Percentiles rank a stretch among this genome's conserved stretches.
Evolutionary conservation across 129 eudicot genomes (phyloP).

Genomic region (Logfia minima): DNA sequence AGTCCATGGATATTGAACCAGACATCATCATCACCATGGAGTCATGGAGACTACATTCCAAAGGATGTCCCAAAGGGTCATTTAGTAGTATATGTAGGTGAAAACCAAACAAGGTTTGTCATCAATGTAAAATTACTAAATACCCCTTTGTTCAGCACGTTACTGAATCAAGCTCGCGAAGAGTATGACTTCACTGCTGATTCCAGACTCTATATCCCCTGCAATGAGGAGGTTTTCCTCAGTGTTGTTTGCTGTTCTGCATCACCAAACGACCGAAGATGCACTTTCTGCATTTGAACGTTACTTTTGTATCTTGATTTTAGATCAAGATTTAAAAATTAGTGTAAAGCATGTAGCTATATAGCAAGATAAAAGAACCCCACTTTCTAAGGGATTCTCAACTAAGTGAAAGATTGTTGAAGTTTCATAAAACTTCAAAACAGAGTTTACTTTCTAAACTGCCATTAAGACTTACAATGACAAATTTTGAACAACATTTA

Average conservation of each 20-base stretch:
- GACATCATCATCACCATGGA: conserved; percentile 15
- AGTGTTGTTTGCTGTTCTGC: background rate
- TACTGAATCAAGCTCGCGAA: conserved; percentile 47
- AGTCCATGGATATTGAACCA: conserved; percentile 22
- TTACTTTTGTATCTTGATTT: background rate
- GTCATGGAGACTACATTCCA: too few relatives aligned
- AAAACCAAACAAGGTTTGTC: too few relatives aligned
- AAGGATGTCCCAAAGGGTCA: too few relatives aligned
- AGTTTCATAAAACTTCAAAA: too few relatives aligned
- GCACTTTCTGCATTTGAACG: conserved; percentile 20
- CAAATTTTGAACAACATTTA: background rate
- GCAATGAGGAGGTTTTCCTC: conserved; percentile 41
- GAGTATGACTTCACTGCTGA: conserved; percentile 39
- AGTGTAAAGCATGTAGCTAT: conserved; percentile 22
- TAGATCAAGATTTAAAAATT: conserved; percentile 8
- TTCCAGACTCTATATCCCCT: conserved; percentile 52
- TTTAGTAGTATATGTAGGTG: too few relatives aligned
- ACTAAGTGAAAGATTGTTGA: too few relatives aligned
- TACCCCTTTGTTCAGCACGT: conserved; percentile 38
- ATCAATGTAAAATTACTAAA: too few relatives aligned
- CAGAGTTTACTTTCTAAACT: too few relatives aligned
- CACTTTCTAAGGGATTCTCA: background rate
- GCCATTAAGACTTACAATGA: background rate
- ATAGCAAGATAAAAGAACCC: background rate
- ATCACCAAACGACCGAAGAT: background rate